Evolutionary conservation across 495 filamentous ascomycete genomes (phyloP).

Genomic region (Penicillium manginii): DNA sequence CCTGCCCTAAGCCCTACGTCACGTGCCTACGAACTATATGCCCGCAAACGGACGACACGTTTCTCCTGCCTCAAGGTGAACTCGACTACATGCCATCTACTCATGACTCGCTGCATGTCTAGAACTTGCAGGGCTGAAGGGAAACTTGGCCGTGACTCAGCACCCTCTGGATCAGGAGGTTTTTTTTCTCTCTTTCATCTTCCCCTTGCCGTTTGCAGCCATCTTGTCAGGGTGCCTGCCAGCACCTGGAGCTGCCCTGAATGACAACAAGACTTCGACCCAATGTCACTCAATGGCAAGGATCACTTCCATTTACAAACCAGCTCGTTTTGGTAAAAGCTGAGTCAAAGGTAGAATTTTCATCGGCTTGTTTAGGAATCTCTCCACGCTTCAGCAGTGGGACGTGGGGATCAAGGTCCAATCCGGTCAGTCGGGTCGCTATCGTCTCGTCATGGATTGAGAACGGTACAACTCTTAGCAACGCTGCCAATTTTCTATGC

Average conservation of each 20-base stretch:
- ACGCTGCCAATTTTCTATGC: neutral
- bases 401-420: slow-evolving; percentile 10
- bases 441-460: slow-evolving; percentile 21
- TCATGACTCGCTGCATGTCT: neutral
- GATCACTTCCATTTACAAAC: neutral
- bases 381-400: slow-evolving; percentile 4
- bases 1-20: slow-evolving; percentile 26
- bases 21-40: slow-evolving; percentile 19
- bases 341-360: neutral
- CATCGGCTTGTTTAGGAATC: neutral
- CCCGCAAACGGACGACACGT: slow-evolving; percentile 17
- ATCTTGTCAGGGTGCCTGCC: slow-evolving; percentile 17
- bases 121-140: neutral
- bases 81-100: neutral
- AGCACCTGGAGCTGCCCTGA: slow-evolving; percentile 12
- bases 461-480: neutral
- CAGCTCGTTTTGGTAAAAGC: neutral
- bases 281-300: neutral
- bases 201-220: slow-evolving; percentile 21
- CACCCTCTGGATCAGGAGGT: neutral
- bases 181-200: neutral
- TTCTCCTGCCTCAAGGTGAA: no score
- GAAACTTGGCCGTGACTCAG: neutral
- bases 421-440: slow-evolving; percentile 4
- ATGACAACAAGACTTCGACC: slow-evolving; percentile 27